Conservation (phyloP, 169 alveolate species). For the Plasmodium ovale region DNA sequence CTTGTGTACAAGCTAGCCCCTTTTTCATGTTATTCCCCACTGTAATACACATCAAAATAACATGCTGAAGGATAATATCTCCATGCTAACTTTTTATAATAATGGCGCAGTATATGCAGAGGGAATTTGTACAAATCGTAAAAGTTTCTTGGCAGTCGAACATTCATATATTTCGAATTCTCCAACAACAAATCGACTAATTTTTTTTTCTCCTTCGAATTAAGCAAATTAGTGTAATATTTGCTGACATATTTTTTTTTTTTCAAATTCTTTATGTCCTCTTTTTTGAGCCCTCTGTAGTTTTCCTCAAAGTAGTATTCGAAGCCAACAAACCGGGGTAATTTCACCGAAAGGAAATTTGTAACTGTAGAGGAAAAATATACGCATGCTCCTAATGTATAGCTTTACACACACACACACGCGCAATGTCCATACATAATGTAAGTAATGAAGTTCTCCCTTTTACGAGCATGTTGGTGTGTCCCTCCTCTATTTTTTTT, state of each 20-base stretch:
- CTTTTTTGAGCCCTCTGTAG: conserved; percentile 58
- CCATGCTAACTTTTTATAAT: conserved; percentile 58
- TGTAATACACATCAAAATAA: no score
- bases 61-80: no score
- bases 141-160: conserved; percentile 40
- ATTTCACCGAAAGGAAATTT: conserved; percentile 46
- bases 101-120: conserved; percentile 29
- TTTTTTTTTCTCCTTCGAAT: conserved; percentile 36
- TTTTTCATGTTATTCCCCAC: no score
- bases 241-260: conserved; percentile 65
- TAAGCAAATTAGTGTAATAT: conserved; percentile 47
- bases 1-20: no score
- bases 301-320: conserved; percentile 71
- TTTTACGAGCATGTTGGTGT: neutral
- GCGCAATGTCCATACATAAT: no score
- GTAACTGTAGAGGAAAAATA: neutral
- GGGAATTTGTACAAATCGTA: conserved; percentile 62
- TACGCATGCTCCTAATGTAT: neutral
- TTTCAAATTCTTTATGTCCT: conserved; percentile 29
- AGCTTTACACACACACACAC: neutral
- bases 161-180: conserved; percentile 74
- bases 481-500: no score
- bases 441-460: no score
- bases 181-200: conserved; percentile 50
- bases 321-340: conserved; percentile 71